phyloP scores from a whole-genome alignment of 73 alveolate species.

The Paramecium primaurelia region DNA sequence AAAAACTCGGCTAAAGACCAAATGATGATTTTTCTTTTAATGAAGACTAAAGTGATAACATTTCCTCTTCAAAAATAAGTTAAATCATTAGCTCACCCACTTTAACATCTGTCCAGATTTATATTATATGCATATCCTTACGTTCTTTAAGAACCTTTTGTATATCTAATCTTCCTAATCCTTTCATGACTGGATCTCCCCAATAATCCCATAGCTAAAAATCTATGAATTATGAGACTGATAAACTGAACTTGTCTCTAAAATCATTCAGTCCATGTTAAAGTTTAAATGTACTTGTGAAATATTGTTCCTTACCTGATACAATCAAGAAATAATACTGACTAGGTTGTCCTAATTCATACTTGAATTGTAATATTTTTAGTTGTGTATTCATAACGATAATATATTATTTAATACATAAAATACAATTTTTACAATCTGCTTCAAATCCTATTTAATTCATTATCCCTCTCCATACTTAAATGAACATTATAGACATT shows the following conservation, averaged over 20 bases:
- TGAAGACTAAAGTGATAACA: background rate
- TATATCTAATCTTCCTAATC: background rate
- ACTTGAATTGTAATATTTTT: background rate
- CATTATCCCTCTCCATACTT: background rate
- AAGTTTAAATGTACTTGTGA: background rate
- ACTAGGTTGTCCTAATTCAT: background rate
- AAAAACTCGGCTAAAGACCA: background rate
- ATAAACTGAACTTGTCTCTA: background rate
- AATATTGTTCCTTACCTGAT: background rate
- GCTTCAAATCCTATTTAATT: background rate
- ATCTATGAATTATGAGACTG: background rate
- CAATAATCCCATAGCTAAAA: background rate
- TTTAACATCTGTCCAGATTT: background rate
- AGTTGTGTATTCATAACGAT: background rate
- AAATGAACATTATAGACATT: background rate
- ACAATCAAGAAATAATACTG: background rate
- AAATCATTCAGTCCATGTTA: background rate
- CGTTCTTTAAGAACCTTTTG: background rate
- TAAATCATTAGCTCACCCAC: background rate
- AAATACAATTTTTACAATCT: background rate
- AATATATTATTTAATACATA: background rate
- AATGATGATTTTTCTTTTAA: conserved; percentile 1
- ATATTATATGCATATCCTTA: conserved; percentile 5
- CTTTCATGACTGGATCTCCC: background rate
- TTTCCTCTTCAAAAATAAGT: background rate